phyloP scores from a whole-genome alignment of 352 stramenopile genomes.

The Pythium insidiosum region DNA sequence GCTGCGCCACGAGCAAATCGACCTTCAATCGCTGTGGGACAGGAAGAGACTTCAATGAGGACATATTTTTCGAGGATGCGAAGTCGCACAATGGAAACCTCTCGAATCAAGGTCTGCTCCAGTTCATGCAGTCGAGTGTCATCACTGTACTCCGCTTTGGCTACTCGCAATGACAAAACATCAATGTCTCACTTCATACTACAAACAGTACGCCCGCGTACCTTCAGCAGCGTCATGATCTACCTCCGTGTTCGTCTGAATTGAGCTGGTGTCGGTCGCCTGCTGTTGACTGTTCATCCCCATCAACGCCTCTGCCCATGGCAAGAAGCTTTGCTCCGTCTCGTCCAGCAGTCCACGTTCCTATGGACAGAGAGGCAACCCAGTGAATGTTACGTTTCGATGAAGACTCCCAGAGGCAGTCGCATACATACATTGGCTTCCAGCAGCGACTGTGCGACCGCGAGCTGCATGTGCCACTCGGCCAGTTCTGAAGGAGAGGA shows the following conservation, averaged over 20 bases:
- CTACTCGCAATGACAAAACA: too few species aligned
- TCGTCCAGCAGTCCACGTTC: slow-evolving; percentile 37
- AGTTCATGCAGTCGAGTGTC: slow-evolving; percentile 31
- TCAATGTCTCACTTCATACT: too few species aligned
- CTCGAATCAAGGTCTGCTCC: slow-evolving; percentile 47
- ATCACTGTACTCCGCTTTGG: background rate
- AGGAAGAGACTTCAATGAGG: background rate
- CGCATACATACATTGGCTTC: slow-evolving; percentile 32
- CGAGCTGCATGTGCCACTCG: slow-evolving; percentile 61
- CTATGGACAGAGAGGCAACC: slow-evolving; percentile 12
- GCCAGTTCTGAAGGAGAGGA: slow-evolving; percentile 3
- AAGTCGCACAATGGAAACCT: slow-evolving; percentile 19
- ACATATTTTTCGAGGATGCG: background rate
- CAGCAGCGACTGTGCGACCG: slow-evolving; percentile 57
- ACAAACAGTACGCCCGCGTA: too few species aligned
- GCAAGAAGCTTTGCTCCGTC: slow-evolving; percentile 37
- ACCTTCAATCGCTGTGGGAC: slow-evolving; percentile 53
- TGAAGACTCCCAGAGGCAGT: background rate
- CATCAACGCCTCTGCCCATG: slow-evolving; percentile 59
- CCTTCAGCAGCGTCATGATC: too few species aligned
- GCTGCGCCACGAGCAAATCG: slow-evolving; percentile 63
- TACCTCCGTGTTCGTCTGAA: too few species aligned
- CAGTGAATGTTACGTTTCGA: background rate
- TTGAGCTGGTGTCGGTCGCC: too few species aligned
- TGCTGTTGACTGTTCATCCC: slow-evolving; percentile 51